Percentiles rank a stretch among this genome's conserved stretches.
Conservation (phyloP, 208 protist species). For the Leishmania major region DNA sequence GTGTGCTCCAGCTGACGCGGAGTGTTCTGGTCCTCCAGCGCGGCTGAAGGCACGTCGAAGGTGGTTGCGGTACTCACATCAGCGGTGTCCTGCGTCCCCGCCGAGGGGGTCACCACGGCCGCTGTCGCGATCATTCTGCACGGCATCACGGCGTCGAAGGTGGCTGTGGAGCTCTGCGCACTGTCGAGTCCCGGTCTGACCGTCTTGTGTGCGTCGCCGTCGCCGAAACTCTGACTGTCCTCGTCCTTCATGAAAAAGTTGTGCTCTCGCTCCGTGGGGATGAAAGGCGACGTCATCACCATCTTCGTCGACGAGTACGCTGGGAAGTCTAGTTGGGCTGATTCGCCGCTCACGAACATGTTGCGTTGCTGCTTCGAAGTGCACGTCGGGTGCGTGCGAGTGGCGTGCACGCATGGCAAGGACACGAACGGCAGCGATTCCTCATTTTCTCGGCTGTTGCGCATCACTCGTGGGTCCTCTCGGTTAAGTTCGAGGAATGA, state of each 20-base stretch:
- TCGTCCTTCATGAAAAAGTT: conserved; percentile 35
- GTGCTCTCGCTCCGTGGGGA: conserved; percentile 38
- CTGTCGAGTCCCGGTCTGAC: neutral
- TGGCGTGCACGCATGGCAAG: neutral
- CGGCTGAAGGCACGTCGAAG: neutral
- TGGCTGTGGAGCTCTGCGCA: neutral
- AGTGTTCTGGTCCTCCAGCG: neutral
- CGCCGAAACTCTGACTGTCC: conserved; percentile 3
- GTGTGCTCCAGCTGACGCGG: neutral
- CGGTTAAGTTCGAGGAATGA: neutral
- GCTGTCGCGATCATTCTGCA: neutral
- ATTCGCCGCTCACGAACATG: neutral
- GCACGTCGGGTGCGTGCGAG: neutral
- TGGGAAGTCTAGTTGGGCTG: neutral
- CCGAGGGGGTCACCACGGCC: neutral
- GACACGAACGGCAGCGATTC: neutral
- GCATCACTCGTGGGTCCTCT: conserved; percentile 14
- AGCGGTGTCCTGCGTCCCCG: neutral
- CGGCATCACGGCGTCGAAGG: neutral
- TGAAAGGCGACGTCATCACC: conserved; percentile 33
- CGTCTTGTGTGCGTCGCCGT: neutral
- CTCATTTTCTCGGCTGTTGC: neutral
- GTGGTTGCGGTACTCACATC: neutral
- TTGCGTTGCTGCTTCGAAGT: neutral
- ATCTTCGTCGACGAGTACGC: conserved; percentile 9